phyloP scores from a whole-genome alignment of 805 yeast species.

The Ogataea thermomethanolica region DNA sequence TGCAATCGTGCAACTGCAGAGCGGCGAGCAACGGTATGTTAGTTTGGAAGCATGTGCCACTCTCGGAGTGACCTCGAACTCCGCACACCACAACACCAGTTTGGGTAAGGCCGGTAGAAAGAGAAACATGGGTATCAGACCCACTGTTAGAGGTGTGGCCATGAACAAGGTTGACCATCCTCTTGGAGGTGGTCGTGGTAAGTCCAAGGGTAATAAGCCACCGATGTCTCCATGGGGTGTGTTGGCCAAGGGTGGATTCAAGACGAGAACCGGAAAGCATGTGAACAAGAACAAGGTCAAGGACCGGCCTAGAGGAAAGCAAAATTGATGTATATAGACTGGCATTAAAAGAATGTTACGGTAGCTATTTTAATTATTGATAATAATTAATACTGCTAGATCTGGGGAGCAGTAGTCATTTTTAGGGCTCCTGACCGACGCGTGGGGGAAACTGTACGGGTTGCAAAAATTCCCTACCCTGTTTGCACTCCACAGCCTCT shows the following conservation, averaged over 20 bases:
- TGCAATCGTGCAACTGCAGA: constrained; percentile 78
- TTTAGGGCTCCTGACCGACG: no score
- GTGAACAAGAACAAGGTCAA: constrained; percentile 79
- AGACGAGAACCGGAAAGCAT: constrained; percentile 89
- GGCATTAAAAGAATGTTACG: constrained; percentile 5
- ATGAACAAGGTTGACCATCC: constrained; percentile 98
- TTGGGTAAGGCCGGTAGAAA: constrained; percentile 97
- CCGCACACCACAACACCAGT: constrained; percentile 83
- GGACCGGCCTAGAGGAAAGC: constrained; percentile 85
- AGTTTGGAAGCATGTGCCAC: constrained; percentile 88
- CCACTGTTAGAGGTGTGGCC: constrained; percentile 96
- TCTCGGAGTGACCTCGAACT: constrained; percentile 86
- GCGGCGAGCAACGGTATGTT: constrained; percentile 93
- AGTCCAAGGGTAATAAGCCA: constrained; percentile 90
- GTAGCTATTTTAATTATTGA: no score
- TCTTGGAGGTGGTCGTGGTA: constrained; percentile 99
- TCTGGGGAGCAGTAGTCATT: no score
- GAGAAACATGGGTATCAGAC: constrained; percentile 90
- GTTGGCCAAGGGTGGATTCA: constrained; percentile 84
- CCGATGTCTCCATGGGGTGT: constrained; percentile 97
- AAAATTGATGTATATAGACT: constrained; percentile 18
- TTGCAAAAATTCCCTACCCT: no score
- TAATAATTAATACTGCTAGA: no score
- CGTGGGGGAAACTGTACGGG: no score
- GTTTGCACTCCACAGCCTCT: no score